Percentiles rank a stretch among this genome's conserved stretches.
phyloP scores from a whole-genome alignment of 495 filamentous ascomycete genomes.

The Stereocaulon alpinum region DNA sequence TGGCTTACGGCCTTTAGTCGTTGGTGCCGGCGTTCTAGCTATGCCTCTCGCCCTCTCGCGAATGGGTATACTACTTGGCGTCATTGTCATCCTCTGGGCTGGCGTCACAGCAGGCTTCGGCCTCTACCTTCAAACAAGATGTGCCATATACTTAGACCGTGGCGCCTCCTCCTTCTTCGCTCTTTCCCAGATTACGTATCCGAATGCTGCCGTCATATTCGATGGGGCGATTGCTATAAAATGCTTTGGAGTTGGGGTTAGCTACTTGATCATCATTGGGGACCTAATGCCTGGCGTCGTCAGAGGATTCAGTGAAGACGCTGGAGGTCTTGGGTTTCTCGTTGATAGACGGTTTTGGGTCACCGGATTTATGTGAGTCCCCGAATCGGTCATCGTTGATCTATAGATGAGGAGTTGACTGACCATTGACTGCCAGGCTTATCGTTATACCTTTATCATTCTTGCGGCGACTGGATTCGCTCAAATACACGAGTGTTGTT shows the following conservation, averaged over 20 bases:
- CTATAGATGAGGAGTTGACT: neutral
- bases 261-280: slow-evolving; percentile 96
- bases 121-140: slow-evolving; percentile 86
- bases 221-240: slow-evolving; percentile 95
- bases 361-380: slow-evolving; percentile 80
- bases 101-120: slow-evolving; percentile 82
- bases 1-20: slow-evolving; percentile 40
- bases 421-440: slow-evolving; percentile 45
- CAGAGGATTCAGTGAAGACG: slow-evolving; percentile 55
- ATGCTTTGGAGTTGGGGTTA: slow-evolving; percentile 92
- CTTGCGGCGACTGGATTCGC: slow-evolving; percentile 76
- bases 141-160: slow-evolving; percentile 81
- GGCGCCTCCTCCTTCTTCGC: slow-evolving; percentile 81
- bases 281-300: slow-evolving; percentile 96
- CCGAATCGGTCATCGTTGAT: slow-evolving; percentile 1
- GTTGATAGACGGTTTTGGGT: slow-evolving; percentile 94
- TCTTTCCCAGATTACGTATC: slow-evolving; percentile 89
- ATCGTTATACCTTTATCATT: slow-evolving; percentile 92
- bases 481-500: slow-evolving; percentile 93
- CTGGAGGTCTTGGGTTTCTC: slow-evolving; percentile 55
- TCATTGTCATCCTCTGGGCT: slow-evolving; percentile 81
- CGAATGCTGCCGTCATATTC: slow-evolving; percentile 90
- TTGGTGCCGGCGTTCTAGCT: slow-evolving; percentile 87
- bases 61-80: slow-evolving; percentile 76
- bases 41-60: slow-evolving; percentile 91